Evolutionary conservation across 768 basidiomycete species (phyloP).

Genomic region (Cubamyces sp.): DNA sequence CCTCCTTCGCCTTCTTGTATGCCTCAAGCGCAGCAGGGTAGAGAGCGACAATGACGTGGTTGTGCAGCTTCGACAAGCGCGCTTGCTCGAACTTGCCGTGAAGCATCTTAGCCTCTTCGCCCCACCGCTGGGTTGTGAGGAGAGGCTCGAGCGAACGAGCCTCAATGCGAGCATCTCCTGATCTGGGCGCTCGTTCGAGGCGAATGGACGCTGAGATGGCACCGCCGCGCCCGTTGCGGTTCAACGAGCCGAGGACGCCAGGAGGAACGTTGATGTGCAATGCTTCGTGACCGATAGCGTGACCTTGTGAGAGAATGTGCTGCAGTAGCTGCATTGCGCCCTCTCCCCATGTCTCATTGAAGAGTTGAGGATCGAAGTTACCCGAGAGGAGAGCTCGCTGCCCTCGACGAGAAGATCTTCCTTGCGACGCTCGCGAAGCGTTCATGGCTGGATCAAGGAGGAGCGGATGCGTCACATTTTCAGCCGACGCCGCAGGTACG

Average conservation of each 20-base stretch:
- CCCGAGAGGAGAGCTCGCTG: constrained; percentile 56
- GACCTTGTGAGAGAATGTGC: constrained; percentile 70
- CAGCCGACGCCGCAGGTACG: constrained; percentile 54
- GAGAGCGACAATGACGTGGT: constrained; percentile 73
- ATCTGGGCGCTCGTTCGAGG: constrained; percentile 56
- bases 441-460: constrained; percentile 64
- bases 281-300: constrained; percentile 57
- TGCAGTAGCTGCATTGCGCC: constrained; percentile 85
- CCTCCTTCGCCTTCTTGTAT: constrained; percentile 43
- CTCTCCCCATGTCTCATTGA: constrained; percentile 81
- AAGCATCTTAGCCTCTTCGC: constrained; percentile 82
- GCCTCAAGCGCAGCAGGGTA: constrained; percentile 79
- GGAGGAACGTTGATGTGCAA: constrained; percentile 80
- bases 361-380: constrained; percentile 43
- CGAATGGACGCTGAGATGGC: constrained; percentile 59
- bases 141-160: constrained; percentile 71
- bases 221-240: constrained; percentile 50
- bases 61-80: constrained; percentile 65
- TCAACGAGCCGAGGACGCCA: constrained; percentile 61
- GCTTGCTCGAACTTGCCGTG: constrained; percentile 76
- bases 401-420: constrained; percentile 55
- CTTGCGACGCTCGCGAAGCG: constrained; percentile 49
- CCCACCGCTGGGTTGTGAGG: constrained; percentile 85
- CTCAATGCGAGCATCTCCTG: constrained; percentile 44
- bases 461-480: constrained; percentile 81